phyloP scores from a whole-genome alignment of 2,329 filamentous ascomycete genomes.

The Canariomyces notabilis region DNA sequence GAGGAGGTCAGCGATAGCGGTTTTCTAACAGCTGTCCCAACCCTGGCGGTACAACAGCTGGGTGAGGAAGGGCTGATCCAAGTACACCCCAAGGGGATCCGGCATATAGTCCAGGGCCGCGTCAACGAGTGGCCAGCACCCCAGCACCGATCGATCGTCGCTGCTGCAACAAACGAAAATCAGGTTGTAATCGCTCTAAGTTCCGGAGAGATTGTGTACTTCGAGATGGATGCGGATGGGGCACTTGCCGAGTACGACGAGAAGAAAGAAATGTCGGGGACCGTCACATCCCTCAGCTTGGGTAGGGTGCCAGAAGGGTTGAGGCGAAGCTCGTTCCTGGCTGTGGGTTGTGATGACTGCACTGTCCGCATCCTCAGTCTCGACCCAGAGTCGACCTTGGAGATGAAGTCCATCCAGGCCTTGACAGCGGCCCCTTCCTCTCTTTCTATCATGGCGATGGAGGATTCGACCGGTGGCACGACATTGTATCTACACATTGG shows the following conservation, averaged over 20 bases:
- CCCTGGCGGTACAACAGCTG: constrained; percentile 86
- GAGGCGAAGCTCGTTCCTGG: constrained; percentile 83
- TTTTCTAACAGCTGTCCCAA: constrained; percentile 83
- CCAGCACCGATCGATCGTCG: constrained; percentile 90
- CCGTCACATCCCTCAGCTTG: constrained; percentile 89
- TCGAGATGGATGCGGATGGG: constrained; percentile 92
- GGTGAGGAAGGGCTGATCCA: constrained; percentile 91
- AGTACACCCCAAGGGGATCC: constrained; percentile 92
- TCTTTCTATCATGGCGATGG: constrained; percentile 89
- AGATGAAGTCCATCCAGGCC: constrained; percentile 92
- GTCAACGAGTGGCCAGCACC: constrained; percentile 93
- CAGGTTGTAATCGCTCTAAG: constrained; percentile 93
- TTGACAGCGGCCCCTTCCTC: constrained; percentile 85
- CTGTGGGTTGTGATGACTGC: constrained; percentile 93
- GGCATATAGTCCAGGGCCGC: constrained; percentile 73
- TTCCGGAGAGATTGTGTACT: constrained; percentile 95
- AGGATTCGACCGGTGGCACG: constrained; percentile 82
- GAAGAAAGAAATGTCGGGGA: constrained; percentile 90
- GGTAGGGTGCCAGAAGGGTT: constrained; percentile 89
- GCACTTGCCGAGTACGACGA: constrained; percentile 91
- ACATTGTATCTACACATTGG: constrained; percentile 95
- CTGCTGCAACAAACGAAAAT: constrained; percentile 85
- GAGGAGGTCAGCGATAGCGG: constrained; percentile 93
- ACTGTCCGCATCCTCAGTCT: constrained; percentile 90
- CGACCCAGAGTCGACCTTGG: constrained; percentile 82